A percentile compares a stretch with the other conserved stretches of the same genome.
Evolutionary conservation across 768 basidiomycete genomes (phyloP).

Genomic region (Favolaschia claudopus): DNA sequence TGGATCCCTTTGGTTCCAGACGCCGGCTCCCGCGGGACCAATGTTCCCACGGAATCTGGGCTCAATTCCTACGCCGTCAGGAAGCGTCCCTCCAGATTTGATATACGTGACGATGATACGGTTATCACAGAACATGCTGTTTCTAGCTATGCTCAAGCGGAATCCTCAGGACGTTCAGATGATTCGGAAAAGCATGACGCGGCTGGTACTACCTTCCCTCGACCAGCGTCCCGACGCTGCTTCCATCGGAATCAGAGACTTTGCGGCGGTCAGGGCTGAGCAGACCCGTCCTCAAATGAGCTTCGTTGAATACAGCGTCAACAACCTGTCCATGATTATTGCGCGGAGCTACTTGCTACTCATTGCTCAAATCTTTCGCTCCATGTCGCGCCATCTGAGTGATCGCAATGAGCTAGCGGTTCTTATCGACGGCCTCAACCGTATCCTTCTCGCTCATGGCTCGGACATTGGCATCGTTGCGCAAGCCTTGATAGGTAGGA

Average conservation of each 20-base stretch:
- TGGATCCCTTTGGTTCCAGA: slow-evolving; percentile 73
- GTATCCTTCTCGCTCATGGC: slow-evolving; percentile 71
- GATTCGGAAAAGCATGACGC: slow-evolving; percentile 69
- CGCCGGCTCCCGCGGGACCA: slow-evolving; percentile 58
- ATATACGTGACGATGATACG: slow-evolving; percentile 69
- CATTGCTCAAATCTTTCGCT: slow-evolving; percentile 73
- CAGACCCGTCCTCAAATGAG: not conserved
- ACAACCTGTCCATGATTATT: slow-evolving; percentile 64
- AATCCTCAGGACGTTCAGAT: slow-evolving; percentile 73
- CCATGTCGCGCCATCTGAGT: slow-evolving; percentile 74
- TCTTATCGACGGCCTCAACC: slow-evolving; percentile 75
- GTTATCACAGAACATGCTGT: slow-evolving; percentile 74
- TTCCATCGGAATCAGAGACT: slow-evolving; percentile 52
- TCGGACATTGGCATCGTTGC: slow-evolving; percentile 81
- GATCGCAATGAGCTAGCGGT: slow-evolving; percentile 72
- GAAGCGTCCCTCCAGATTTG: slow-evolving; percentile 50
- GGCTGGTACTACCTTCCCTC: slow-evolving; percentile 64
- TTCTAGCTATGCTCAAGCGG: slow-evolving; percentile 67
- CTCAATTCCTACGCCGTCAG: slow-evolving; percentile 43
- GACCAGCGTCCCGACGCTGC: slow-evolving; percentile 32
- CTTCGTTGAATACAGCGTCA: slow-evolving; percentile 34
- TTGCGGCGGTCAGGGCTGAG: slow-evolving; percentile 48
- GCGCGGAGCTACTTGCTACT: slow-evolving; percentile 75
- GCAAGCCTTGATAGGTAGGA: slow-evolving; percentile 74
- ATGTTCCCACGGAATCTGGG: slow-evolving; percentile 66